Percentiles rank a stretch among this genome's conserved stretches.
These are phyloP conservation scores for Pyrus hybrid DNA, from an alignment of 331 rosid genomes.

Conservation along the genomic window DNA sequence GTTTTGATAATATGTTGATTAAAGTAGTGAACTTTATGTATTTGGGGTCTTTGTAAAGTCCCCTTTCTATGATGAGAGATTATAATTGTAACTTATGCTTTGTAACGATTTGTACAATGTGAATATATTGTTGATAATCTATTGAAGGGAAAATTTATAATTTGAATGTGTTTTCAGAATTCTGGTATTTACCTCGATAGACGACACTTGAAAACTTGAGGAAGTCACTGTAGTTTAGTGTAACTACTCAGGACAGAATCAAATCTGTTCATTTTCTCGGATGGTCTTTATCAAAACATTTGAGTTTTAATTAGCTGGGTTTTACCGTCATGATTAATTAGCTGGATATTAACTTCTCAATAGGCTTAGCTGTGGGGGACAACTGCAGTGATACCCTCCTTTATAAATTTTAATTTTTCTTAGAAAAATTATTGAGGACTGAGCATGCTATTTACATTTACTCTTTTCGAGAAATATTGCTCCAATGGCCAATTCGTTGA, in stretches of 20 bases:
- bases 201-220: not conserved
- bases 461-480: not conserved
- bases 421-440: not conserved
- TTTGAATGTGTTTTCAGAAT: not conserved
- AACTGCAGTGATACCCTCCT: not conserved
- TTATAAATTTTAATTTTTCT: not conserved
- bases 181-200: not conserved
- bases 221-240: not conserved
- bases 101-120: slow-evolving; percentile 3
- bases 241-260: not conserved
- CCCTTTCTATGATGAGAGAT: slow-evolving; percentile 27
- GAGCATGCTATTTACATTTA: not conserved
- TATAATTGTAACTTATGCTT: slow-evolving; percentile 22
- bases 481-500: not conserved
- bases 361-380: not conserved
- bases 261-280: not conserved
- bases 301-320: not conserved
- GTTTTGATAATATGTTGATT: slow-evolving; percentile 34
- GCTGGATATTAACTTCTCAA: not conserved
- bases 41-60: slow-evolving; percentile 30
- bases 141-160: not conserved
- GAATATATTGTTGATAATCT: not conserved
- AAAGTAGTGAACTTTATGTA: slow-evolving; percentile 27
- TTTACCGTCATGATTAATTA: not conserved
- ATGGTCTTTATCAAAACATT: not conserved